These are phyloP conservation scores for Trametes cubensis DNA, from an alignment of 768 basidiomycete genomes.

Conservation along the genomic window DNA sequence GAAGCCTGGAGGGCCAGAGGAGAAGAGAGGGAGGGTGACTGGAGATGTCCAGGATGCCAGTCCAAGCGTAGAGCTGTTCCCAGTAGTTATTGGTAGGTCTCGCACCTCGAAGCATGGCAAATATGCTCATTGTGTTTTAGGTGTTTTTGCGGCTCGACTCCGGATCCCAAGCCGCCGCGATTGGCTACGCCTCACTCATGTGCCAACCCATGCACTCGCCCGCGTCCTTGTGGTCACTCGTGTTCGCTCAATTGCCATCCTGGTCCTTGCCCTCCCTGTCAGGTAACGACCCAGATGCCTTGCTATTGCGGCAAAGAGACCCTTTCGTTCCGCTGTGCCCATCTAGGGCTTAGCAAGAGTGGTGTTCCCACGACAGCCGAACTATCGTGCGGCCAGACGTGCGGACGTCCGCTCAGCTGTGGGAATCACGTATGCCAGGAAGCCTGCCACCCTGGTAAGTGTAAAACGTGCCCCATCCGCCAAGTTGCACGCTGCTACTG, in stretches of 20 bases:
- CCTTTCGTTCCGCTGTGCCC: conserved; percentile 62
- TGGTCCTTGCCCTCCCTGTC: conserved; percentile 94
- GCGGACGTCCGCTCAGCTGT: conserved; percentile 57
- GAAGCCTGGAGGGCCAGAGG: conserved; percentile 77
- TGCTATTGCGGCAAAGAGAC: conserved; percentile 77
- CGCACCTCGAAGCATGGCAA: neutral
- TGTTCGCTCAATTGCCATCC: conserved; percentile 91
- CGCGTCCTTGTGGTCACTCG: conserved; percentile 71
- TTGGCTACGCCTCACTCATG: conserved; percentile 80
- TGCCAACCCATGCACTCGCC: conserved; percentile 65
- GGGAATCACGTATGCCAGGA: conserved; percentile 70
- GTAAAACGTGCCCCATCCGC: conserved; percentile 60
- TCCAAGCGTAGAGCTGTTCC: conserved; percentile 71
- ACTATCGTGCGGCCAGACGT: conserved; percentile 43
- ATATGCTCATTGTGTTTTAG: conserved; percentile 40
- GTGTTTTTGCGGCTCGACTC: conserved; percentile 81
- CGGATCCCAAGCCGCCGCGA: conserved; percentile 72
- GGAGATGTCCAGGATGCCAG: conserved; percentile 96
- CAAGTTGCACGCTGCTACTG: conserved; percentile 77
- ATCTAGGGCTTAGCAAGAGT: conserved; percentile 33
- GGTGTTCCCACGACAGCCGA: conserved; percentile 25
- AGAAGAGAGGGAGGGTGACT: conserved; percentile 70
- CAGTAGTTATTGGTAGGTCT: conserved; percentile 58
- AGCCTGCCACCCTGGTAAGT: conserved; percentile 78
- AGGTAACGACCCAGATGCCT: conserved; percentile 69